Conservation (phyloP, 1,284 basidiomycete genomes). For the Gymnopus androsaceus region DNA sequence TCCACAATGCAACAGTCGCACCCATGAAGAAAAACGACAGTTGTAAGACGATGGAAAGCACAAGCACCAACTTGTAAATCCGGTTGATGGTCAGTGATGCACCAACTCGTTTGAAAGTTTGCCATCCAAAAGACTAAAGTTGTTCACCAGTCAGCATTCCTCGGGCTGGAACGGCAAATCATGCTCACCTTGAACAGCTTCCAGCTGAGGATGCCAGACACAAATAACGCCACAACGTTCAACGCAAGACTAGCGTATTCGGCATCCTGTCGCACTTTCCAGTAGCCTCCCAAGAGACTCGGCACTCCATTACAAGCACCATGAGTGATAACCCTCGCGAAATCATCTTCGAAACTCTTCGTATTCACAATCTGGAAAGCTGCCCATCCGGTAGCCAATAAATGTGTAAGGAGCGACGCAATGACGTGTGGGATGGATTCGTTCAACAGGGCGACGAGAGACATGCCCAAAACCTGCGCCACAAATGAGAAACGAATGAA, state of each 20-base stretch:
- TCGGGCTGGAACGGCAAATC: not conserved
- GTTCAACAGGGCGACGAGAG: conserved; percentile 72
- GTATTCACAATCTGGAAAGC: conserved; percentile 65
- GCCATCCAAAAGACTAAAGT: conserved; percentile 80
- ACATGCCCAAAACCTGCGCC: conserved; percentile 59
- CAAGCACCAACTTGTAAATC: conserved; percentile 70
- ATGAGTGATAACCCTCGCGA: conserved; percentile 56
- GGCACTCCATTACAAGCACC: conserved; percentile 59
- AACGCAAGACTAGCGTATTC: conserved; percentile 68
- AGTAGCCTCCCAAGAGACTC: conserved; percentile 60
- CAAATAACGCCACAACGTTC: conserved; percentile 59
- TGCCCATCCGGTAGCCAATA: conserved; percentile 72
- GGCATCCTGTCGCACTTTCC: conserved; percentile 53
- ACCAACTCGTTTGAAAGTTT: conserved; percentile 82
- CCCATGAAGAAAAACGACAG: conserved; percentile 77
- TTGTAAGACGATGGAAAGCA: conserved; percentile 72
- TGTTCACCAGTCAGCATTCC: not conserved
- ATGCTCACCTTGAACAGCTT: conserved; percentile 65
- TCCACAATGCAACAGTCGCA: conserved; percentile 68
- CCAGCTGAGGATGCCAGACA: conserved; percentile 70
- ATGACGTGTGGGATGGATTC: conserved; percentile 80
- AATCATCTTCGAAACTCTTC: conserved; percentile 54
- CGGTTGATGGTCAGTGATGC: conserved; percentile 74
- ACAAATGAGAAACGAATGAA: not conserved
- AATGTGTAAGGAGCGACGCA: conserved; percentile 70